phyloP scores from a whole-genome alignment of 1,139 yeast species.

The Torulaspora globosa region DNA sequence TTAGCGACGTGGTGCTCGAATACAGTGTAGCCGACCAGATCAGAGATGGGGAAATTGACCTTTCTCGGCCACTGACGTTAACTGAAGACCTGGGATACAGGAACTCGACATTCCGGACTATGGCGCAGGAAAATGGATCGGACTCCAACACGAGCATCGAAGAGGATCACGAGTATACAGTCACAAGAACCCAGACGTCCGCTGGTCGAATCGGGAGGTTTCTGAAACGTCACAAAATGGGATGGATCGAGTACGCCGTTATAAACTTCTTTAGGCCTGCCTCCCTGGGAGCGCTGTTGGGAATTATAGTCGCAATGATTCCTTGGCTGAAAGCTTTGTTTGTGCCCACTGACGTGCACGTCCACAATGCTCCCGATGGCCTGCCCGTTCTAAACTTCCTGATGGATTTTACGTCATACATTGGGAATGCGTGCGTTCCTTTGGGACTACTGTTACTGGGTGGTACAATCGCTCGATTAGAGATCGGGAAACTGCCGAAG shows the following conservation, averaged over 20 bases:
- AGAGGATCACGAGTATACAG: not conserved
- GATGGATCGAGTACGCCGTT: slow-evolving; percentile 33
- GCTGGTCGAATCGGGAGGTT: slow-evolving; percentile 11
- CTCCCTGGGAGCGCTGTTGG: slow-evolving; percentile 50
- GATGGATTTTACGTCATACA: slow-evolving; percentile 70
- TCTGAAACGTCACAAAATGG: slow-evolving; percentile 21
- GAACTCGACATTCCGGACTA: slow-evolving; percentile 18
- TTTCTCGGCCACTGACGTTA: slow-evolving; percentile 29
- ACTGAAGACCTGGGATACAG: slow-evolving; percentile 30
- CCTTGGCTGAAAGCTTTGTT: slow-evolving; percentile 73
- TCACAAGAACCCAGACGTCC: not conserved
- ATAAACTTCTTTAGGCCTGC: slow-evolving; percentile 56
- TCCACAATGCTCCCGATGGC: slow-evolving; percentile 73
- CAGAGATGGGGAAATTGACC: slow-evolving; percentile 30
- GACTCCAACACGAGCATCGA: not conserved
- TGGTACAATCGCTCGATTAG: slow-evolving; percentile 70
- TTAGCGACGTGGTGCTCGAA: slow-evolving; percentile 54
- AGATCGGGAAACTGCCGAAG: slow-evolving; percentile 51
- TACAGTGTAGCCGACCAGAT: slow-evolving; percentile 46
- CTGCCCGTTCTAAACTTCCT: slow-evolving; percentile 73
- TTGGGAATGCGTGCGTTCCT: slow-evolving; percentile 84
- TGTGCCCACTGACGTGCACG: slow-evolving; percentile 40
- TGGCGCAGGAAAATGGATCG: slow-evolving; percentile 4
- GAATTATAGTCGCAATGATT: slow-evolving; percentile 57
- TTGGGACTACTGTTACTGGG: slow-evolving; percentile 70